Evolutionary conservation across 2,329 filamentous ascomycete species (phyloP), one percentile per base, ranked within the genome.

Genomic region (Trichophyton simii): DNA sequence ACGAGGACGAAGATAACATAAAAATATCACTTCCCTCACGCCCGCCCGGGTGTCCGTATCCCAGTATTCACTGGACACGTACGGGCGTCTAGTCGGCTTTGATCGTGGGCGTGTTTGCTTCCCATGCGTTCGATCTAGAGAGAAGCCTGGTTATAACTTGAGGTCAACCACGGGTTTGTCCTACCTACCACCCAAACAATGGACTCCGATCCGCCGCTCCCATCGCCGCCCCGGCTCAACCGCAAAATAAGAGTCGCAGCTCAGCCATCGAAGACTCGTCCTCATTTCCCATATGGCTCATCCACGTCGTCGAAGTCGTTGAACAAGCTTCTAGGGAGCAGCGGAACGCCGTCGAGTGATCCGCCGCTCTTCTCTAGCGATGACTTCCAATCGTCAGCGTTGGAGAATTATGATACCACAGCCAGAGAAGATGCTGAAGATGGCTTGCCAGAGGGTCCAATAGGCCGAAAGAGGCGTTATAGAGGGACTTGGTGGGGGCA

Each of bases 361-460:
- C 75, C 76, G 0, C 76, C 77, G 1, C 66, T 78, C 1, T 79
- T 79, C 67, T 78, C 77, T 0, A 78, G 76, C 61, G 77, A 79
- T 60, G 77, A 78, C 59, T 72, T 76, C 57, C 74, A 76, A 11
- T 75, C 72, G 0, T 76, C 76, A 0, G 75, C 75, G 0, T 64
- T 77, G 13, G 76, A 78, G 66, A 77, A 78, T 59, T 78, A 77
- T 63, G 52, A 55, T 34, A 55, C 52, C 28, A 63, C 72, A 64
- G 67, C 68, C 13, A 62, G 67, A 3, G 65, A 63, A 5, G n/a
- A 34, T 66, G 9, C 15, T 3, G 13, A 44, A 68, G 61, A 57
- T 50, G 5, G 46, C 41, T 15, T 59, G 60, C 28, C 66, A 63
- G 28, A 50, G 57, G 59, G 50, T 50, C 62, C 61, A 1, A 67